Evolutionary conservation across 495 filamentous ascomycete genomes (phyloP).

Genomic region (Daldinia childiae): DNA sequence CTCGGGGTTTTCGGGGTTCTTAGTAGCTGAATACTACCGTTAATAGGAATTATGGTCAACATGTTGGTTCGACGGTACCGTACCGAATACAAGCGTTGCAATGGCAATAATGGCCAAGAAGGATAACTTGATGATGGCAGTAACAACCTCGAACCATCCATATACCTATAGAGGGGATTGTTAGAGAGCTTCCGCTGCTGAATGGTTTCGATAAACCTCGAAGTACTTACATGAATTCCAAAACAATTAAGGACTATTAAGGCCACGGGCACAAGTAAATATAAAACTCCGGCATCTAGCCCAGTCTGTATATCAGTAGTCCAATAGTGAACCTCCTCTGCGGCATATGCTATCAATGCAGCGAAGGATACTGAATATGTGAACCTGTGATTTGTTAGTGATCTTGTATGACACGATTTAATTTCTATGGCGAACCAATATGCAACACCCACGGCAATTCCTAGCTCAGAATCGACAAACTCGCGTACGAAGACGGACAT

Average conservation of each 20-base stretch:
- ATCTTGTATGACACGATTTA: neutral
- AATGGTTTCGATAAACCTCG: neutral
- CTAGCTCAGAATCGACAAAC: slow-evolving; percentile 61
- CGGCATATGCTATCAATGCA: slow-evolving; percentile 52
- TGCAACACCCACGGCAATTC: slow-evolving; percentile 55
- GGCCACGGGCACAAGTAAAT: slow-evolving; percentile 34
- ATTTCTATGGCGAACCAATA: slow-evolving; percentile 54
- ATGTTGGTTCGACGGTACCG: neutral
- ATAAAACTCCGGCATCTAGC: slow-evolving; percentile 33
- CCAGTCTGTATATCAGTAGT: neutral
- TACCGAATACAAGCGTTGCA: slow-evolving; percentile 35
- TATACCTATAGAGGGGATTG: slow-evolving; percentile 30
- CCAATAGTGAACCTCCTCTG: slow-evolving; percentile 52
- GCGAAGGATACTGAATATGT: slow-evolving; percentile 56
- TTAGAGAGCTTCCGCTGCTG: neutral
- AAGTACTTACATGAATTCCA: slow-evolving; percentile 31
- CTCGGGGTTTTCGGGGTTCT: neutral
- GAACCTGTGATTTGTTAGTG: slow-evolving; percentile 49
- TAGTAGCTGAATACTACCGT: slow-evolving; percentile 2
- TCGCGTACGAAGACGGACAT: slow-evolving; percentile 57
- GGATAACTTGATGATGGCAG: slow-evolving; percentile 34
- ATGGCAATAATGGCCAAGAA: slow-evolving; percentile 33
- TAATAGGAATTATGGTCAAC: neutral
- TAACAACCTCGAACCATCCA: slow-evolving; percentile 41
- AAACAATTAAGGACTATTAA: slow-evolving; percentile 35